Percentiles rank a stretch among this genome's conserved stretches.
Conservation (phyloP, 2,329 filamentous ascomycete genomes). For the Stemphylium beticola region DNA sequence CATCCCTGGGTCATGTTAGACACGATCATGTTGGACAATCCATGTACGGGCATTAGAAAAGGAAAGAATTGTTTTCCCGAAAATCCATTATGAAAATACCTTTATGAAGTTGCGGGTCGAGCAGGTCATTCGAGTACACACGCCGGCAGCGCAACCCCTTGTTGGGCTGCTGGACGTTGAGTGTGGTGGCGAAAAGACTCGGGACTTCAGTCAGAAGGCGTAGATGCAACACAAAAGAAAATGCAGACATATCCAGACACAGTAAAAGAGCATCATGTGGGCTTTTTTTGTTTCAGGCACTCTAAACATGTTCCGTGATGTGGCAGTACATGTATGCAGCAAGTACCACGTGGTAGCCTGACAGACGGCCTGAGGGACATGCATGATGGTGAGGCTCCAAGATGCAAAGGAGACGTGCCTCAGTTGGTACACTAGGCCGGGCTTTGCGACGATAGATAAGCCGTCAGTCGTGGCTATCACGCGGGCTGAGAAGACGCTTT, state of each 20-base stretch:
- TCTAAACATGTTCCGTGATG: neutral
- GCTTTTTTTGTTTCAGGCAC: neutral
- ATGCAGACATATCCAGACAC: neutral
- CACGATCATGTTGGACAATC: constrained; percentile 9
- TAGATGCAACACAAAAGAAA: neutral
- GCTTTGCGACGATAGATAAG: neutral
- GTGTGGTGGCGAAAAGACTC: no score
- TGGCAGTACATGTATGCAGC: neutral
- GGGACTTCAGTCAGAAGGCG: no score
- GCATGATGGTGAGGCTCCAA: neutral
- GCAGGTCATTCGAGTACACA: no score
- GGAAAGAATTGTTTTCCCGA: constrained; percentile 5
- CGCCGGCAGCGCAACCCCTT: no score
- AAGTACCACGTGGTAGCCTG: neutral
- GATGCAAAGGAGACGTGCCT: neutral
- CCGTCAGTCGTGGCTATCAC: constrained; percentile 10
- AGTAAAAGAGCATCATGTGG: no score
- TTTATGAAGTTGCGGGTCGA: neutral
- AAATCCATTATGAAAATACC: neutral
- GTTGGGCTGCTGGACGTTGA: no score
- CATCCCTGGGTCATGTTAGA: constrained; percentile 5
- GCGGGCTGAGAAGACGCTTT: constrained; percentile 3
- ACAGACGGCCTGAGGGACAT: neutral
- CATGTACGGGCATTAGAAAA: constrained; percentile 5
- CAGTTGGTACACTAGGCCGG: neutral